Evolutionary conservation across 202 grass and related monocot species (phyloP), one percentile per base, ranked within the genome.

Genomic region (Dendrocalamus latiflorus): DNA sequence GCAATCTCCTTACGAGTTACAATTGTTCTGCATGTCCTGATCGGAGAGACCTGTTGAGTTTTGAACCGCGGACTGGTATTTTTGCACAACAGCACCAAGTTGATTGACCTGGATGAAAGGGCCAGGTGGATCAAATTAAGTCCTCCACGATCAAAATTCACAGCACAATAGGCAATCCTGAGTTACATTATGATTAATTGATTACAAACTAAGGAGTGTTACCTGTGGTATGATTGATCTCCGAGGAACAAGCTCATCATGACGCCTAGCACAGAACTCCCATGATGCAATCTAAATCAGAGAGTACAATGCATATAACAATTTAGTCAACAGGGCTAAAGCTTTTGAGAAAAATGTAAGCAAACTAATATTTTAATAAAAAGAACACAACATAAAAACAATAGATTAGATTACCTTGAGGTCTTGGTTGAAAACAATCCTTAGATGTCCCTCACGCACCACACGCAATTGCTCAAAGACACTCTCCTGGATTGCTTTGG

Each of bases 371-470:
- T 1, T 44, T 24, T 47, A 41, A 30, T 78, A 20, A 53, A 42
- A 75, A 20, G 25, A 85, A 73, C 25, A 55, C 20, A 51, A 36
- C 65, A 63, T 41, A 9, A n/a, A 39, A 69, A 62, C 24, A 37
- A 76, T 10, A 37, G 11, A 80, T 36, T n/a, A 50, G 63, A 80
- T 75, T 86, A 95, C 95, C 89, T 98, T 99, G 74, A 99, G 87
- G 86, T 99, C 96, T 43, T 90, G 88, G 84, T 98, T 98, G 86
- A 99, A 99, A 89, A 99, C 84, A 75, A 99, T 90, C 81, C 93
- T 91, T 72, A 99, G 81, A 81, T 96, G 96, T 42, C 93, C 96
- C 87, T 99, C 96, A 18, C 96, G 93, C 73, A 99, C 96, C 25
- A 99, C 96, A 54, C 96, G 91, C 43, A 99, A 75, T 74, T 96